Base-by-base conservation (phyloP, 2,329 filamentous ascomycete species). In the Aspergillus pseudotamarii region DNA sequence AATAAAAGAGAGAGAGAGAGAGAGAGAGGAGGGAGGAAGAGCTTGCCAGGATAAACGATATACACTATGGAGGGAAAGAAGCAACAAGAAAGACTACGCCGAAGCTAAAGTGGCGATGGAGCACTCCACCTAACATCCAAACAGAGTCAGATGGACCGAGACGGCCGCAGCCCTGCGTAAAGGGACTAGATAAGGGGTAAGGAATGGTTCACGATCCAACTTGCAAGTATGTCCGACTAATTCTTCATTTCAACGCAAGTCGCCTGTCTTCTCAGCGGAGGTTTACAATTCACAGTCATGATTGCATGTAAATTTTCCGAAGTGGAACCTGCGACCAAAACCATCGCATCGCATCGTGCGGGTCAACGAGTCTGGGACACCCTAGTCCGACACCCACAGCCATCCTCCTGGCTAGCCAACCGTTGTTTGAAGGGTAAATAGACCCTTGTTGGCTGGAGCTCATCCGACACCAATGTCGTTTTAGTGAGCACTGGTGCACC, bases 291-390 rank as follows among this genome's bases (percentile, higher is more conserved):
- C 30, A 36, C 59, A 53, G 43, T 26, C 34, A 58, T 65, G 51
- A 60, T 62, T 64, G 63, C 63, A 62, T 53, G 63, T 68, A 69
- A 71, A 72, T 45, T 71, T 66, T 71, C 67, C 67, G 69, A 68
- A 68, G 67, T 73, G 67, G 68, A 69, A 59, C 64, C 54, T 63
- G 62, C 61, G 61, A 56, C 65, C 61, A 68, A 64, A 64, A 61
- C 57, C 60, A 70, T 68, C 63, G 65, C 61, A 67, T 64, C 59
- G 62, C 65, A 65, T 58, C 63, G 60, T 65, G 65, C 61, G 66
- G 68, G 68, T 69, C 65, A 64, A 30, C 65, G 50, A 63, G 62
- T 62, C 67, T 63, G 58, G 65, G 64, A 69, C 58, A 57, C 60
- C 65, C 65, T 68, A 64, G 64, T 60, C 61, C 61, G 46, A 48